Conservation (phyloP, 108 stramenopile species). For the Mayamaea pseudoterrestris region DNA sequence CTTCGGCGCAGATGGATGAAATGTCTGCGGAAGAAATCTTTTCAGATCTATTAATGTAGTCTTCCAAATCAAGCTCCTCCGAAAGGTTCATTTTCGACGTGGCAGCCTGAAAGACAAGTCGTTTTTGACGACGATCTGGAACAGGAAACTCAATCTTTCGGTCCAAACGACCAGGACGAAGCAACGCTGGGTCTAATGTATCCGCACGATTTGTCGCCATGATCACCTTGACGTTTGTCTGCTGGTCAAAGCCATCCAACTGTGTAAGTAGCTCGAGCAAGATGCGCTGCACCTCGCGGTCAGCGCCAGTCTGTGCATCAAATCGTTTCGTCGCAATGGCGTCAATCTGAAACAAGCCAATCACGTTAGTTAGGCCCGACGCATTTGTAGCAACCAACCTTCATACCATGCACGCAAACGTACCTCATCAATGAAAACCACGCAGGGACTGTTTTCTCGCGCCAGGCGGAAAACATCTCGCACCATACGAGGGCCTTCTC, state of each 20-base stretch:
- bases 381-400: too few relatives aligned
- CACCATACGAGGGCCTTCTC: constrained; percentile 99
- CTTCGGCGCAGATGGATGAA: constrained; percentile 92
- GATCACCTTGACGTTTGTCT: constrained; percentile 99
- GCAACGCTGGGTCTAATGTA: constrained; percentile 95
- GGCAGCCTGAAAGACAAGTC: constrained; percentile 98
- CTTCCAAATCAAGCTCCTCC: constrained; percentile 95
- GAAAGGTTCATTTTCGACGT: constrained; percentile 96
- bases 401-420: too few relatives aligned
- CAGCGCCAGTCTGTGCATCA: constrained; percentile 97
- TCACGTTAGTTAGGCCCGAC: too few relatives aligned
- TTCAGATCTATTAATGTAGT: constrained; percentile 97
- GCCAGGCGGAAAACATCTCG: constrained; percentile 99
- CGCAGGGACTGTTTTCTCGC: constrained; percentile 93
- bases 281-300: constrained; percentile 99
- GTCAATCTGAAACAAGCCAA: too few relatives aligned
- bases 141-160: constrained; percentile 99
- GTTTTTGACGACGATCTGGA: constrained; percentile 98
- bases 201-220: constrained; percentile 99
- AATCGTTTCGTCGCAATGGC: constrained; percentile 99
- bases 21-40: constrained; percentile 95
- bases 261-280: constrained; percentile 97
- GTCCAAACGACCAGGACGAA: constrained; percentile 97
- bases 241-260: constrained; percentile 99
- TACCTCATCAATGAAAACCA: constrained; percentile 98